Conservation (phyloP, 768 basidiomycete species). For the Multifurca ochricompacta region DNA sequence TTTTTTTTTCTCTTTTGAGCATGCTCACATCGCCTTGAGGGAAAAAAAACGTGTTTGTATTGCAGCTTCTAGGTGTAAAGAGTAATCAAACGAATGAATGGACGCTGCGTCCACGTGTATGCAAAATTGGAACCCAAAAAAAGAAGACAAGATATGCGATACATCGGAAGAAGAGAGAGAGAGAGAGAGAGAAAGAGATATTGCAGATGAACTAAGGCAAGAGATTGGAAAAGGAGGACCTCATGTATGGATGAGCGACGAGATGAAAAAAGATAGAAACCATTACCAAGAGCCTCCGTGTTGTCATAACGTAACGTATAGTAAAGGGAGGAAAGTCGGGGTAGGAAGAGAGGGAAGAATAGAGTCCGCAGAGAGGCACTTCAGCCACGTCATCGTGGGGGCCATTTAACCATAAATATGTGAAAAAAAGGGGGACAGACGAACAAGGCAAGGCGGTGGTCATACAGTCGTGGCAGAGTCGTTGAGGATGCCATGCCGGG, state of each 20-base stretch:
- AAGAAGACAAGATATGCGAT: constrained; percentile 3
- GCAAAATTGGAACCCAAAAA: neutral
- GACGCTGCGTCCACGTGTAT: neutral
- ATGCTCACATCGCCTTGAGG: neutral
- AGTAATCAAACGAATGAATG: neutral
- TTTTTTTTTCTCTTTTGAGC: neutral
- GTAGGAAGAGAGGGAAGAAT: neutral
- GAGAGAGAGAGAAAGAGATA: neutral
- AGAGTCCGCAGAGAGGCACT: constrained; percentile 11
- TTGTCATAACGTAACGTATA: constrained; percentile 2
- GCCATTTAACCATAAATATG: constrained; percentile 19
- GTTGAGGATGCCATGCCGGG: constrained; percentile 2
- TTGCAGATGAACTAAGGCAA: constrained; percentile 2
- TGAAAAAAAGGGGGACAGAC: neutral
- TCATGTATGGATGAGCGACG: neutral
- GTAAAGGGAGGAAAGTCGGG: neutral
- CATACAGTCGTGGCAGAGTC: constrained; percentile 18
- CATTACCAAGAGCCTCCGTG: neutral
- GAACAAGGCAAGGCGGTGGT: neutral
- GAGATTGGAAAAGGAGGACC: neutral
- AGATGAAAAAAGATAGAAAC: neutral
- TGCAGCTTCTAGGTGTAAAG: constrained; percentile 8
- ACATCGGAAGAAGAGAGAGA: neutral
- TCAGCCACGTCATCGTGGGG: constrained; percentile 13
- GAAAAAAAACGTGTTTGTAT: constrained; percentile 3